These are phyloP conservation scores for button mushroom (Agaricus bisporus) DNA, from an alignment of 768 basidiomycete genomes.

Conservation along the genomic window DNA sequence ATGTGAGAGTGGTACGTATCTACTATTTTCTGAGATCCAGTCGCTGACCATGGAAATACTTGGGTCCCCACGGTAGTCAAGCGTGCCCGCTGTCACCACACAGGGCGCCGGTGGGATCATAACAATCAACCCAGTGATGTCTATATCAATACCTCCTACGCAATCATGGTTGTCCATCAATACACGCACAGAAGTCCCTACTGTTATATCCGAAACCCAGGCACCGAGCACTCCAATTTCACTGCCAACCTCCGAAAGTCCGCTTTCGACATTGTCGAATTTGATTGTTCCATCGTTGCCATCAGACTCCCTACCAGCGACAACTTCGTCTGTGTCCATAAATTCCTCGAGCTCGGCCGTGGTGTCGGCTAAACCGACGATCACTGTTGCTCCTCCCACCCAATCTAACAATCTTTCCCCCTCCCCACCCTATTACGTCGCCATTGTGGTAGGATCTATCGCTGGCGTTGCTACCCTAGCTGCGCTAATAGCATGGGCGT, in stretches of 20 bases:
- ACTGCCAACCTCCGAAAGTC: neutral
- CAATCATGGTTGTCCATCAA: conserved; percentile 2
- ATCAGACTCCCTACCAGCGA: neutral
- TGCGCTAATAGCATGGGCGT: conserved; percentile 42
- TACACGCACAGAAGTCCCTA: neutral
- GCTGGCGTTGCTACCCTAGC: conserved; percentile 37
- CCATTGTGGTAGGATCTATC: conserved; percentile 42
- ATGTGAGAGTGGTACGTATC: neutral
- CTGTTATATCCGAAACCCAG: conserved; percentile 7
- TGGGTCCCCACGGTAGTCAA: neutral
- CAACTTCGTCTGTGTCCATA: neutral
- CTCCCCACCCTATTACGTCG: conserved; percentile 41
- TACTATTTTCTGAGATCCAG: neutral
- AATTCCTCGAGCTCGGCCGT: conserved; percentile 8
- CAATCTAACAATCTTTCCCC: conserved; percentile 18
- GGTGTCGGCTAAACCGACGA: conserved; percentile 7
- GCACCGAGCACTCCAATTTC: conserved; percentile 2
- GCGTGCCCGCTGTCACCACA: conserved; percentile 1
- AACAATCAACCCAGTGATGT: neutral
- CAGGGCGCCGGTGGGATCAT: neutral
- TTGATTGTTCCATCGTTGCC: neutral
- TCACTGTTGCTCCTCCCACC: conserved; percentile 1
- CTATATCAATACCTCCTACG: neutral
- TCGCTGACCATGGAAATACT: neutral
- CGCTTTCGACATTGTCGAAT: neutral